These are phyloP conservation scores for Quercus suber DNA, from an alignment of 306 rosid species.

Conservation along the genomic window DNA sequence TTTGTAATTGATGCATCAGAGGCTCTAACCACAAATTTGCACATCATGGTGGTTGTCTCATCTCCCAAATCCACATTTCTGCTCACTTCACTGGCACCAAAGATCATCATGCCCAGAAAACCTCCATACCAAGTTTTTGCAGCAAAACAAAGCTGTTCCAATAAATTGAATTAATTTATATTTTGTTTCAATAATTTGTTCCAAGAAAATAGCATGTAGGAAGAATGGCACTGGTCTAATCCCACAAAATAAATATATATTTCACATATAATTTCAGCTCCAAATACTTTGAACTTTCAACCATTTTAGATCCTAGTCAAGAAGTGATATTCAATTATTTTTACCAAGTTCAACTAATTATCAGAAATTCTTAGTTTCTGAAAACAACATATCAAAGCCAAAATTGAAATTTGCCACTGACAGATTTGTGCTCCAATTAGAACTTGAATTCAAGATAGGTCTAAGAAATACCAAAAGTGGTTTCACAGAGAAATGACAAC, in stretches of 20 bases:
- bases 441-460: not conserved
- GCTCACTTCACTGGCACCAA: constrained; percentile 99
- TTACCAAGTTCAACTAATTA: not conserved
- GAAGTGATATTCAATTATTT: not conserved
- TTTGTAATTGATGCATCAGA: constrained; percentile 87
- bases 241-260: not conserved
- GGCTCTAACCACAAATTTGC: constrained; percentile 94
- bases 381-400: not conserved
- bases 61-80: constrained; percentile 96
- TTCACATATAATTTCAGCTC: not conserved
- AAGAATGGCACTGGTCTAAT: not conserved
- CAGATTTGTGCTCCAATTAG: not conserved
- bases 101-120: constrained; percentile 92
- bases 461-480: not conserved
- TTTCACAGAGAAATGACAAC: not conserved
- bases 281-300: not conserved
- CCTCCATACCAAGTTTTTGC: constrained; percentile 99
- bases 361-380: not conserved
- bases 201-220: not conserved
- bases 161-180: not conserved
- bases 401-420: not conserved
- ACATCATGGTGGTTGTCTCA: constrained; percentile 91
- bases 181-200: not conserved
- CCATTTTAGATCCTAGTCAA: not conserved
- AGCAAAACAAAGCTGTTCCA: constrained; percentile 79